phyloP scores from a whole-genome alignment of 345 rosid species.

The Alliaria petiolata region DNA sequence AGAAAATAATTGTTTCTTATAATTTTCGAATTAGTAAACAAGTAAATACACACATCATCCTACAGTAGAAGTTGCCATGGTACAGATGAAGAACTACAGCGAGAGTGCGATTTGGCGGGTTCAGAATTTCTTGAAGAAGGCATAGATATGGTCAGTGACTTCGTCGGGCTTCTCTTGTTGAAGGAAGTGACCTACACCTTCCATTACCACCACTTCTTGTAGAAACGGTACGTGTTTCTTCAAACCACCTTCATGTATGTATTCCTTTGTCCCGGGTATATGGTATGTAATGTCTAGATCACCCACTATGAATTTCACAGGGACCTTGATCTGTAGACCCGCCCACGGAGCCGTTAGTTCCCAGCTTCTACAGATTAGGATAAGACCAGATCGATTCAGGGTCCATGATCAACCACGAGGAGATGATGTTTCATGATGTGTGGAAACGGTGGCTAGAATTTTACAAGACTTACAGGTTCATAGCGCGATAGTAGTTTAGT shows the following conservation, averaged over 20 bases:
- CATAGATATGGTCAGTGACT: slow-evolving; percentile 52
- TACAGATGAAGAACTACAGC: not conserved
- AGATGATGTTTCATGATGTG: not conserved
- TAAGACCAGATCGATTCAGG: not conserved
- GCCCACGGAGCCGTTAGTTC: slow-evolving; percentile 73
- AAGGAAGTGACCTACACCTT: slow-evolving; percentile 74
- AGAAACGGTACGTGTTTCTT: slow-evolving; percentile 61
- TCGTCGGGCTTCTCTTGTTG: slow-evolving; percentile 71
- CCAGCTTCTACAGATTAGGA: slow-evolving; percentile 61
- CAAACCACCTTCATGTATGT: slow-evolving; percentile 50
- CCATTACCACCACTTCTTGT: slow-evolving; percentile 74
- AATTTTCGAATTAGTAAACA: not conserved
- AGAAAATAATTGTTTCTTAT: not conserved
- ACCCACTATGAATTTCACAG: slow-evolving; percentile 79
- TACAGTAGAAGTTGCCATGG: not conserved
- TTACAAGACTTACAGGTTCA: slow-evolving; percentile 50
- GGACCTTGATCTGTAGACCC: slow-evolving; percentile 57
- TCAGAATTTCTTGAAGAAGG: slow-evolving; percentile 66
- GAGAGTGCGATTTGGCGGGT: not conserved
- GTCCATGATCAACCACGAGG: not conserved
- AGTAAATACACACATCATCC: not conserved
- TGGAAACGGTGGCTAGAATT: not conserved
- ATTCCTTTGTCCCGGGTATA: slow-evolving; percentile 57
- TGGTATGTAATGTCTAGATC: slow-evolving; percentile 59
- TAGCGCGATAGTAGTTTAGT: slow-evolving; percentile 72